Base-by-base conservation (phyloP, 345 rosid genomes). In the Rubroshorea leprosula region DNA sequence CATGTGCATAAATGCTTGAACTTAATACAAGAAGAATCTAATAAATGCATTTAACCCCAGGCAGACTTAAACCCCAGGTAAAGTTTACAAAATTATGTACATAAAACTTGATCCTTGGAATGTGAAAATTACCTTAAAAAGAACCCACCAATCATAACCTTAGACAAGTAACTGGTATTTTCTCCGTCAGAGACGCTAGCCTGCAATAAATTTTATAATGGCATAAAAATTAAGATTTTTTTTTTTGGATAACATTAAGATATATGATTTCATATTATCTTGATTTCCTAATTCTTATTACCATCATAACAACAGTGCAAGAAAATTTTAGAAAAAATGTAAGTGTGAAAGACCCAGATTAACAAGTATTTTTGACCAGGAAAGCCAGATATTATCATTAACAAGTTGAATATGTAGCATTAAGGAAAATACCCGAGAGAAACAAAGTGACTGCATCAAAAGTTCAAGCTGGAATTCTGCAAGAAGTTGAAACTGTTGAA, bases 391-490 rank as follows among this genome's bases (percentile, higher is more conserved):
- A 44, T 72, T 48, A 51, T 49, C 31, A 35, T 19, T 49, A 22
- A 44, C n/a, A 15, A 31, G 55, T 31, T 60, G 38, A 44, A 31
- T 51, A 46, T 43, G 29, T 54, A 57, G 71, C 61, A 38, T 49
- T 27, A 68, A 21, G 26, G 68, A 56, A 66, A 47, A 66, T 83
- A 93, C 99, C 83, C 99, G 89, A 60, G 99, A 89, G 78, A 93
- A 93, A 60, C 74, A 69, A 60, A 93, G 92, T 29, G 97, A 87
- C 70, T 93, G 99, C 96, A 93, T 80, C 74, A 93, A 67, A 70
- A 93, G 83, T 47, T 93, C 99, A 68, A 93, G 95, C 80, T 79
- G 94, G 68, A 89, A 93, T 60, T 90, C 99, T 93, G 92, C 86
- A 76, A 45, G 41, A 21, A 63, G 73, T 45, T 55, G 17, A 65